Conservation (phyloP, 495 filamentous ascomycete genomes). For the Penicillium cosmopolitanum region DNA sequence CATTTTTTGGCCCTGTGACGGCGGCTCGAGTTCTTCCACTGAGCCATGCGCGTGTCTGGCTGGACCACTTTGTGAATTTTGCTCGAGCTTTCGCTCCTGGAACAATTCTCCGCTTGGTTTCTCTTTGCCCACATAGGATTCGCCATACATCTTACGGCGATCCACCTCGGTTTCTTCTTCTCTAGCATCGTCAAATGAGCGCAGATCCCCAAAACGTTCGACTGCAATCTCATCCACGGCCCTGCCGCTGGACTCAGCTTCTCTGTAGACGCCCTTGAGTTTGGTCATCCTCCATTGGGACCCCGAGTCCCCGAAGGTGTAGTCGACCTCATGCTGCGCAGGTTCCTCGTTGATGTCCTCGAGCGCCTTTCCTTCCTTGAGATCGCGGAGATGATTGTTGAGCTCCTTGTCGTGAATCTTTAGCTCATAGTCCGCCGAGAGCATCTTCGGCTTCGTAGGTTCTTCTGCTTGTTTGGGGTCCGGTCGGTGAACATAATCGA, state of each 20-base stretch:
- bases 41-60: constrained; percentile 37
- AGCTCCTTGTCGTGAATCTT: constrained; percentile 82
- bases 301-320: constrained; percentile 88
- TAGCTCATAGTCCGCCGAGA: constrained; percentile 70
- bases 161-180: constrained; percentile 96
- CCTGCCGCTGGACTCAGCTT: constrained; percentile 71
- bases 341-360: constrained; percentile 55
- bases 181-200: constrained; percentile 87
- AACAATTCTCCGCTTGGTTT: constrained; percentile 90
- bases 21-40: constrained; percentile 48
- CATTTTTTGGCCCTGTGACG: constrained; percentile 46
- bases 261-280: constrained; percentile 81
- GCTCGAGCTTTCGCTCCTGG: constrained; percentile 67
- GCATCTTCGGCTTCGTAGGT: constrained; percentile 48
- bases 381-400: constrained; percentile 70
- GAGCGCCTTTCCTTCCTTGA: constrained; percentile 58
- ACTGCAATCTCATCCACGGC: constrained; percentile 78
- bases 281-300: constrained; percentile 96
- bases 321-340: constrained; percentile 68
- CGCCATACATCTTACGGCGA: constrained; percentile 79
- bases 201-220: constrained; percentile 79
- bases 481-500: constrained; percentile 81
- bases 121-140: constrained; percentile 82
- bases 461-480: constrained; percentile 45
- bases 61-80: constrained; percentile 42